These are phyloP conservation scores for Aquanectria penicillioides DNA, from an alignment of 2,329 filamentous ascomycete species.

Conservation along the genomic window DNA sequence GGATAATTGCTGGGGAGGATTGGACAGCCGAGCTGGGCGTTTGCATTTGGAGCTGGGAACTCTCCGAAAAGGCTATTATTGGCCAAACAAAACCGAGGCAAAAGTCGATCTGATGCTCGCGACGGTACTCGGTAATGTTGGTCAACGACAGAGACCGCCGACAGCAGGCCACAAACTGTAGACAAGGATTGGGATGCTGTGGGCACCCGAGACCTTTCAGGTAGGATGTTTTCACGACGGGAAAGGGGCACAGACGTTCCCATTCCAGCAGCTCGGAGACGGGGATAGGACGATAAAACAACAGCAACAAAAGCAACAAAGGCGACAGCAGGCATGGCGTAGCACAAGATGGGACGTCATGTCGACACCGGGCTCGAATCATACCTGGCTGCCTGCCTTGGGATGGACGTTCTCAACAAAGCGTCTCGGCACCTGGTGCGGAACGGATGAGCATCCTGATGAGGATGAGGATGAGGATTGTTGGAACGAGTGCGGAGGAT, in stretches of 20 bases:
- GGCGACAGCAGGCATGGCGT: background rate
- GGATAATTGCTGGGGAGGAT: no score
- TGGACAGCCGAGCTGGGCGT: no score
- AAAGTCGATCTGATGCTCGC: background rate
- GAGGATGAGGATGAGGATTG: no score
- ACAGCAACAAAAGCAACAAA: background rate
- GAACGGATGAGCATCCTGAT: no score
- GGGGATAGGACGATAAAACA: background rate
- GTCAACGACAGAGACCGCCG: background rate
- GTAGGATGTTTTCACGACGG: background rate
- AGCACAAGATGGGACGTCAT: background rate
- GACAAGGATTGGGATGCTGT: constrained; percentile 9
- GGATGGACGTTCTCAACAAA: no score
- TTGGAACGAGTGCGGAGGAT: no score
- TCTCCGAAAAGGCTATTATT: no score
- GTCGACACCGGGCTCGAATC: no score
- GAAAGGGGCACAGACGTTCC: constrained; percentile 16
- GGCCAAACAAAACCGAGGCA: background rate
- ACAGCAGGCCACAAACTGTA: background rate
- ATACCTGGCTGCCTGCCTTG: no score
- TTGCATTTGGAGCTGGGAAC: no score
- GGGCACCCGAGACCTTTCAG: constrained; percentile 2
- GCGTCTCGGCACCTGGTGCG: no score
- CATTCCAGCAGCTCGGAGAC: constrained; percentile 10
- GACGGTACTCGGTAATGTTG: background rate